These are phyloP conservation scores for Crotalaria pallida DNA, from an alignment of 306 rosid genomes.

Conservation along the genomic window DNA sequence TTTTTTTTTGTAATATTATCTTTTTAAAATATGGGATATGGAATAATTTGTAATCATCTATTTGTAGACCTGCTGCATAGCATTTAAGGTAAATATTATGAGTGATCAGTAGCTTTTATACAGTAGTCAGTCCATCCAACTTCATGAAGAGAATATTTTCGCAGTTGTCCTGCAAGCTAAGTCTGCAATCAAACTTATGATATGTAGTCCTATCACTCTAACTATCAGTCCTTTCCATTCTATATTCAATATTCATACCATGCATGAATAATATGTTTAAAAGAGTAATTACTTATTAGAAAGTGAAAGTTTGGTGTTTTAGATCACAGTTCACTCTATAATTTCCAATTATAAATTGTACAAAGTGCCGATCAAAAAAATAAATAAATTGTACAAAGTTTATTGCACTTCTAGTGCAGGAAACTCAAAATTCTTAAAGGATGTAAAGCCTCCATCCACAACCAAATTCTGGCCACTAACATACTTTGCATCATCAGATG, in stretches of 20 bases:
- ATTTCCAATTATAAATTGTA: too few relatives aligned
- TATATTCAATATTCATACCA: not conserved
- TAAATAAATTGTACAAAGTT: too few relatives aligned
- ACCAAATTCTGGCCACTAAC: constrained; percentile 78
- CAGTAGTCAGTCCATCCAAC: not conserved
- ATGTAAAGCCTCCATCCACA: constrained; percentile 85
- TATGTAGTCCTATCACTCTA: too few relatives aligned
- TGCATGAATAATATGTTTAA: not conserved
- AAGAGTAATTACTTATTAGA: not conserved
- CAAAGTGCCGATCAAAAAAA: too few relatives aligned
- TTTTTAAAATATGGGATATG: too few relatives aligned
- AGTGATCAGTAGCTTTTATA: not conserved
- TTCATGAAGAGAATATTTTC: not conserved
- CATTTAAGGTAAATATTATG: too few relatives aligned
- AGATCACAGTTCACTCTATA: too few relatives aligned
- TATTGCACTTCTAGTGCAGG: constrained; percentile 30
- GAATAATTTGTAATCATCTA: not conserved
- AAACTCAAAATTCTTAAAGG: constrained; percentile 54
- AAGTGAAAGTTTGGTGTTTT: not conserved
- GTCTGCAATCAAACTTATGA: too few relatives aligned
- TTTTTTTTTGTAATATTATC: too few relatives aligned
- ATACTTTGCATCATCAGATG: constrained; percentile 29
- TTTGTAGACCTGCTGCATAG: not conserved
- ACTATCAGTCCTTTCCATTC: not conserved
- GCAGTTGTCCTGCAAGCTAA: not conserved